Percentiles rank a stretch among this genome's conserved stretches.
Evolutionary conservation across 148 eudicot species (phyloP).

Genomic region (Dysphania ambrosioides): DNA sequence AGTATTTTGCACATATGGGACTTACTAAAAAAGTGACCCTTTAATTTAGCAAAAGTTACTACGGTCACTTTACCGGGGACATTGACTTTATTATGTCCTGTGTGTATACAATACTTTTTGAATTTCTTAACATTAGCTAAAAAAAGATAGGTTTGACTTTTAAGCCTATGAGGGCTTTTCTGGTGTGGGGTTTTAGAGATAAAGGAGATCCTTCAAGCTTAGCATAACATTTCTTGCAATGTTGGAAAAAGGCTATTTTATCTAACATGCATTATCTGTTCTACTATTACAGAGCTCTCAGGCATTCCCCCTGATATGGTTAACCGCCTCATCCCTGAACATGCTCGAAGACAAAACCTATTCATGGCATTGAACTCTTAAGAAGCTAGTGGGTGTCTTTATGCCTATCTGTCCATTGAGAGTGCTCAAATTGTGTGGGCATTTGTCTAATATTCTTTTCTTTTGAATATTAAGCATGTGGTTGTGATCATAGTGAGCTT

Average conservation of each 20-base stretch:
- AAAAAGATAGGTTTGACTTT: too few species aligned
- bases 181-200: not conserved
- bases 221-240: not conserved
- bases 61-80: too few species aligned
- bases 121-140: too few species aligned
- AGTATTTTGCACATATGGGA: too few species aligned
- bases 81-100: too few species aligned
- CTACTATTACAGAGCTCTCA: conserved; percentile 56
- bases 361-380: conserved; percentile 87
- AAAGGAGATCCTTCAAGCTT: not conserved
- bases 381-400: conserved; percentile 19
- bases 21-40: too few species aligned
- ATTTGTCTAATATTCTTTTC: conserved; percentile 10
- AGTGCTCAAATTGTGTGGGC: conserved; percentile 3
- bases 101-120: too few species aligned
- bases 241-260: not conserved
- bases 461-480: conserved; percentile 14
- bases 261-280: not conserved
- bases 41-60: too few species aligned
- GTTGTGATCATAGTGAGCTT: conserved; percentile 11
- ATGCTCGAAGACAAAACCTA: conserved; percentile 89
- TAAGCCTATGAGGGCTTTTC: too few species aligned
- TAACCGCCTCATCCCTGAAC: conserved; percentile 87
- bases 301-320: conserved; percentile 72
- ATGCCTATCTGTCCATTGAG: conserved; percentile 3